Conservation (phyloP, 768 basidiomycete genomes). For the Trametes sanguinea region DNA sequence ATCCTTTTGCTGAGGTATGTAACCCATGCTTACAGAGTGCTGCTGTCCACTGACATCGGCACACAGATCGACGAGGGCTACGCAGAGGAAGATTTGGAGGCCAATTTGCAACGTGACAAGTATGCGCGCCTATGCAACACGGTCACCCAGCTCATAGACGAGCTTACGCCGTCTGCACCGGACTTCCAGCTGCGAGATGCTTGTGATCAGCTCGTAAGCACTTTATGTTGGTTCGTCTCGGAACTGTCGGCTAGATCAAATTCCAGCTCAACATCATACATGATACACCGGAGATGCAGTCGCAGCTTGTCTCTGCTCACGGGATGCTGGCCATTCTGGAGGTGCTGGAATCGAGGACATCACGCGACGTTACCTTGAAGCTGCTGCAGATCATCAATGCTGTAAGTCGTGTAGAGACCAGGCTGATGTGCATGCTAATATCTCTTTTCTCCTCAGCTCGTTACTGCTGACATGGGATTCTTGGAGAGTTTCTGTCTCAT, state of each 20-base stretch:
- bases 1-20: slow-evolving; percentile 91
- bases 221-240: too few relatives aligned
- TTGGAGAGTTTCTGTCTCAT: slow-evolving; percentile 95
- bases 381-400: slow-evolving; percentile 87
- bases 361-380: slow-evolving; percentile 83
- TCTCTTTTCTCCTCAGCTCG: slow-evolving; percentile 35
- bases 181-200: slow-evolving; percentile 83
- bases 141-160: slow-evolving; percentile 85
- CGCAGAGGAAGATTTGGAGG: slow-evolving; percentile 87
- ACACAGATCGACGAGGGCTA: slow-evolving; percentile 88
- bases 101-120: slow-evolving; percentile 92
- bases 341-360: slow-evolving; percentile 84
- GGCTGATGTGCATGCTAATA: neutral
- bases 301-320: slow-evolving; percentile 87
- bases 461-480: slow-evolving; percentile 72
- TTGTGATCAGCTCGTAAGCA: slow-evolving; percentile 81
- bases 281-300: slow-evolving; percentile 82
- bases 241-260: neutral
- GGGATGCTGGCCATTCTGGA: slow-evolving; percentile 95
- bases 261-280: slow-evolving; percentile 72
- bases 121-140: slow-evolving; percentile 80
- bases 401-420: slow-evolving; percentile 43
- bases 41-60: neutral
- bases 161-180: slow-evolving; percentile 77
- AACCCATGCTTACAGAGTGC: neutral